Conservation (phyloP, 2,329 filamentous ascomycete genomes). For the Trichoderma koningii region DNA sequence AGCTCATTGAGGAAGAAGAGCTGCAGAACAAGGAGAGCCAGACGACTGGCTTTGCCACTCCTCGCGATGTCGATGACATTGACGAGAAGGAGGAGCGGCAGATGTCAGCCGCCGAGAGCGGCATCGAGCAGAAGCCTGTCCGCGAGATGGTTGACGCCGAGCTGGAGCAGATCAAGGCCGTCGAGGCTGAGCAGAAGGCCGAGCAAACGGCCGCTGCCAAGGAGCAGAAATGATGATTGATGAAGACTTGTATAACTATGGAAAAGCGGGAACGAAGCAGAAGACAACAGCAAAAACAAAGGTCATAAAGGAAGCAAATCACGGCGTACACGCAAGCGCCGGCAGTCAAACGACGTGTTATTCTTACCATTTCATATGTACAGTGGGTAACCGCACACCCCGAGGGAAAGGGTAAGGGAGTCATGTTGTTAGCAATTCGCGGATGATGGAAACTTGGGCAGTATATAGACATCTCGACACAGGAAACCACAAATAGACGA, state of each 20-base stretch:
- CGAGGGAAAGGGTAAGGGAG: slow-evolving; percentile 17
- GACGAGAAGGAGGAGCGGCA: slow-evolving; percentile 86
- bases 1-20: slow-evolving; percentile 95
- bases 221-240: slow-evolving; percentile 43
- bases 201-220: slow-evolving; percentile 37
- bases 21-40: slow-evolving; percentile 84
- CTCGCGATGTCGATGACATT: slow-evolving; percentile 87
- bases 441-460: slow-evolving; percentile 24
- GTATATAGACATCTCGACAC: slow-evolving; percentile 27
- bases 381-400: slow-evolving; percentile 23
- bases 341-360: slow-evolving; percentile 26
- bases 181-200: slow-evolving; percentile 36
- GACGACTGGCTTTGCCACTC: slow-evolving; percentile 70
- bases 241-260: slow-evolving; percentile 43
- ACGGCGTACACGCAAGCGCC: slow-evolving; percentile 31
- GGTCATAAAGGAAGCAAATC: slow-evolving; percentile 30
- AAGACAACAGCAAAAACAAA: slow-evolving; percentile 24
- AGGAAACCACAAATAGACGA: slow-evolving; percentile 27
- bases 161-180: slow-evolving; percentile 46
- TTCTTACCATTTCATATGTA: slow-evolving; percentile 34
- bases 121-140: slow-evolving; percentile 51
- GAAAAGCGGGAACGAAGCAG: slow-evolving; percentile 28
- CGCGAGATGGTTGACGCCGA: slow-evolving; percentile 59
- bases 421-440: slow-evolving; percentile 19
- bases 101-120: slow-evolving; percentile 51